These are phyloP conservation scores for Raffaelea albimanens DNA, from an alignment of 2,329 filamentous ascomycete genomes.

Conservation along the genomic window DNA sequence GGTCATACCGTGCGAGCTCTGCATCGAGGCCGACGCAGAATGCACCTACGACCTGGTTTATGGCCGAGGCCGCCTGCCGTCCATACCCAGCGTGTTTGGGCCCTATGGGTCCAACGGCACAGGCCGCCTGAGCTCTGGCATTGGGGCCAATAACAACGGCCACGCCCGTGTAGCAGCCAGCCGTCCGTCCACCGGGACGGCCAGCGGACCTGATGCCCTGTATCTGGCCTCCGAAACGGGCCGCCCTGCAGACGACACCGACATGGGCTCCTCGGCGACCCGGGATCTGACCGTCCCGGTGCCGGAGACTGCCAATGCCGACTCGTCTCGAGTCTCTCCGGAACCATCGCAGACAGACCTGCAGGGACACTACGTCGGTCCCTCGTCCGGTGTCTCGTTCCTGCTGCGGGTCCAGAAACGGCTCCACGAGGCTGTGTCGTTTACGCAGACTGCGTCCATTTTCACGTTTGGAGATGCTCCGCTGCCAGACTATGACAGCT, in stretches of 20 bases:
- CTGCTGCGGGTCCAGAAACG: slow-evolving; percentile 38
- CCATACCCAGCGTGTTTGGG: slow-evolving; percentile 28
- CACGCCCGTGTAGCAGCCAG: too few species aligned
- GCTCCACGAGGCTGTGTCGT: slow-evolving; percentile 29
- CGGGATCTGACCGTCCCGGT: too few species aligned
- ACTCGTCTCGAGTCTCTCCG: slow-evolving; percentile 26
- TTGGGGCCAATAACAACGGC: too few species aligned
- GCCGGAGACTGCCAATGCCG: too few species aligned
- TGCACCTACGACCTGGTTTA: slow-evolving; percentile 7
- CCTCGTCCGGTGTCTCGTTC: slow-evolving; percentile 37
- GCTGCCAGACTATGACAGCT: slow-evolving; percentile 3
- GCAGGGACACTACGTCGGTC: slow-evolving; percentile 37
- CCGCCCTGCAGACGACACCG: too few species aligned
- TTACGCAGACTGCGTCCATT: slow-evolving; percentile 27
- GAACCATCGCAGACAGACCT: slow-evolving; percentile 34
- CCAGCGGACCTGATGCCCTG: too few species aligned
- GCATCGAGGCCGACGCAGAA: not conserved
- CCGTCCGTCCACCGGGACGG: too few species aligned
- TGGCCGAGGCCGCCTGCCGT: slow-evolving; percentile 39
- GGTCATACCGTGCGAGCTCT: slow-evolving; percentile 4
- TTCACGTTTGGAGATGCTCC: slow-evolving; percentile 39
- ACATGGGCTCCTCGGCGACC: too few species aligned
- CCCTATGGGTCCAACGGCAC: not conserved
- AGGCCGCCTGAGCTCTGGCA: too few species aligned
- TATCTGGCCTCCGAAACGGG: too few species aligned